Conservation (phyloP, 768 basidiomycete genomes). For the Rhizopogon roseolus region DNA sequence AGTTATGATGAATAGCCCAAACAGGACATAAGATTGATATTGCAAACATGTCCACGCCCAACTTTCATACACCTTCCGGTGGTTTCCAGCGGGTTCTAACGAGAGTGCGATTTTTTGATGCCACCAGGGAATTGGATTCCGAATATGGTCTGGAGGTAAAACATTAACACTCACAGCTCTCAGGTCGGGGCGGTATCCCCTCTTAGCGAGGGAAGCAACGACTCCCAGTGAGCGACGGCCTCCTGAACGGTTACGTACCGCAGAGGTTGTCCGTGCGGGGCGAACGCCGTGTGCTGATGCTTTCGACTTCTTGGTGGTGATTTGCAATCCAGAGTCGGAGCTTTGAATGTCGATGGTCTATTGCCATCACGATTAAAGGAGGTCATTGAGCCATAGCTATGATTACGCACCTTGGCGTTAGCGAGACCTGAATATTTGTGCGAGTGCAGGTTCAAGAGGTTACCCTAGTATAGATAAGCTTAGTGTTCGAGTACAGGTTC, state of each 20-base stretch:
- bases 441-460: conserved; percentile 86
- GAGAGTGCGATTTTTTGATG: conserved; percentile 58
- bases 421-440: conserved; percentile 88
- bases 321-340: conserved; percentile 49
- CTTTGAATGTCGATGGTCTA: conserved; percentile 67
- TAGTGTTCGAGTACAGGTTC: not conserved
- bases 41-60: conserved; percentile 95
- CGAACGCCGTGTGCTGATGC: conserved; percentile 48
- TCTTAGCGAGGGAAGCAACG: conserved; percentile 53
- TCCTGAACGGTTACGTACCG: conserved; percentile 66
- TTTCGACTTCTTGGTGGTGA: conserved; percentile 63
- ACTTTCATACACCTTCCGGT: conserved; percentile 65
- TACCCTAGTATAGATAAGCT: conserved; percentile 49
- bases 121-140: not conserved
- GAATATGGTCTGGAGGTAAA: not conserved
- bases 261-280: conserved; percentile 40
- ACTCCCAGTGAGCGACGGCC: conserved; percentile 66
- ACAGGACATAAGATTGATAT: conserved; percentile 38
- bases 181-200: conserved; percentile 75
- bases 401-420: conserved; percentile 63
- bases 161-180: conserved; percentile 53
- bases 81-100: conserved; percentile 88
- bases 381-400: not conserved
- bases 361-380: conserved; percentile 1
- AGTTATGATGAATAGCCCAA: conserved; percentile 17